Evolutionary conservation across 179 eudicot genomes (phyloP).

Genomic region (Beta lomatogona): DNA sequence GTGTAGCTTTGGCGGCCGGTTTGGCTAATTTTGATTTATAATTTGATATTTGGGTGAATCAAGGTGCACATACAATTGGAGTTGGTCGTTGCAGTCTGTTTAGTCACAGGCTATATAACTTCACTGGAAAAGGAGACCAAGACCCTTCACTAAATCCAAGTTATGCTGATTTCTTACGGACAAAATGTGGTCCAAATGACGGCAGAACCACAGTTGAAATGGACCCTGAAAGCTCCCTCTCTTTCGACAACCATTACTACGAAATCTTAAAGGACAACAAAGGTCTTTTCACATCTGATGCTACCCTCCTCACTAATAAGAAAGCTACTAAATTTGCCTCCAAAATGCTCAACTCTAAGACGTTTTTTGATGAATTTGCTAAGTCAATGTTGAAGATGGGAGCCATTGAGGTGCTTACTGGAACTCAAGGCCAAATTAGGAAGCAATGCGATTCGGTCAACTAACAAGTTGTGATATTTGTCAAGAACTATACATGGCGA

Average conservation of each 20-base stretch:
- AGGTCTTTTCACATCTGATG: conserved; percentile 32
- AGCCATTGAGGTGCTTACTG: conserved; percentile 28
- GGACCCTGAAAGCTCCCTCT: conserved; percentile 29
- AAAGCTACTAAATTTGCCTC: not conserved
- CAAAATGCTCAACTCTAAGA: not conserved
- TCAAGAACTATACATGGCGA: not conserved
- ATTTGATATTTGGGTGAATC: too few relatives aligned
- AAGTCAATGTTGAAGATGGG: conserved; percentile 33
- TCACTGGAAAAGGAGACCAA: too few relatives aligned
- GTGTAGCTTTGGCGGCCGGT: too few relatives aligned
- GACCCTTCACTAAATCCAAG: too few relatives aligned
- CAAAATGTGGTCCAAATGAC: conserved; percentile 11
- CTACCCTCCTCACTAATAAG: conserved; percentile 22
- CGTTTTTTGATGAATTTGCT: conserved; percentile 29
- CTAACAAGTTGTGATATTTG: not conserved
- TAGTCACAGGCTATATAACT: too few relatives aligned
- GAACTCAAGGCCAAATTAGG: conserved; percentile 31
- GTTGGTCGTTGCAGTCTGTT: too few relatives aligned
- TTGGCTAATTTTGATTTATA: too few relatives aligned
- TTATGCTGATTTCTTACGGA: too few relatives aligned
- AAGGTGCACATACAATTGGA: too few relatives aligned
- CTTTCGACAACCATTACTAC: conserved; percentile 29
- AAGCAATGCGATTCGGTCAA: conserved; percentile 27
- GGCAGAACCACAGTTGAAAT: conserved; percentile 19
- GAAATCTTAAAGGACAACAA: not conserved